Percentiles rank a stretch among this genome's conserved stretches.
Conservation (phyloP, 2,329 filamentous ascomycete genomes). For the Talaromyces sp. region DNA sequence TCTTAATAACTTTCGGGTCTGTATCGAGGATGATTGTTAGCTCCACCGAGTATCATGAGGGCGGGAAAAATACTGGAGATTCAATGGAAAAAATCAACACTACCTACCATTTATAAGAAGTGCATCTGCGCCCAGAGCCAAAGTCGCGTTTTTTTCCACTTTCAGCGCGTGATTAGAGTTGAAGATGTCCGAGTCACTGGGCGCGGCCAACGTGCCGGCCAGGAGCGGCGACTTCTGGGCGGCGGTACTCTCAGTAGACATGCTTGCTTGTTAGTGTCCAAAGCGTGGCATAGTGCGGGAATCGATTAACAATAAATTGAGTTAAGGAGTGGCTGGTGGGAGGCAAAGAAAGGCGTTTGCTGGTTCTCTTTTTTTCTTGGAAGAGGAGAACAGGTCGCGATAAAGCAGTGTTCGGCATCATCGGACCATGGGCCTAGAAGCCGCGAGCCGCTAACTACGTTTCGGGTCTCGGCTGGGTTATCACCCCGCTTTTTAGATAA, state of each 20-base stretch:
- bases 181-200: conserved; percentile 28
- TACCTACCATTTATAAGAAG: conserved; percentile 54
- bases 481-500: background rate
- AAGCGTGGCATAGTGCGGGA: background rate
- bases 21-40: background rate
- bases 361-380: background rate
- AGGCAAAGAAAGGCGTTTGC: background rate
- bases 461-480: background rate
- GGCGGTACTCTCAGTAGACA: conserved; percentile 17
- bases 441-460: background rate
- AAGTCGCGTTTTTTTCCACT: conserved; percentile 54
- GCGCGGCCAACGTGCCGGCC: conserved; percentile 21
- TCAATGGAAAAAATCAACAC: background rate
- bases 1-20: conserved; percentile 8
- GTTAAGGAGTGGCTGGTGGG: background rate
- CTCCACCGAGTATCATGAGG: background rate
- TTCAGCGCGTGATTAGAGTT: conserved; percentile 44
- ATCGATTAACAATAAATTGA: background rate
- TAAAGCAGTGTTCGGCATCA: background rate
- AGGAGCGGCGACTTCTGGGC: background rate
- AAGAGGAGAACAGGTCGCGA: background rate
- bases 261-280: background rate
- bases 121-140: conserved; percentile 57
- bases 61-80: background rate
- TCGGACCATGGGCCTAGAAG: background rate